phyloP scores from a whole-genome alignment of 192 early-diverging fungal genomes.

The Coemansia sp. region DNA sequence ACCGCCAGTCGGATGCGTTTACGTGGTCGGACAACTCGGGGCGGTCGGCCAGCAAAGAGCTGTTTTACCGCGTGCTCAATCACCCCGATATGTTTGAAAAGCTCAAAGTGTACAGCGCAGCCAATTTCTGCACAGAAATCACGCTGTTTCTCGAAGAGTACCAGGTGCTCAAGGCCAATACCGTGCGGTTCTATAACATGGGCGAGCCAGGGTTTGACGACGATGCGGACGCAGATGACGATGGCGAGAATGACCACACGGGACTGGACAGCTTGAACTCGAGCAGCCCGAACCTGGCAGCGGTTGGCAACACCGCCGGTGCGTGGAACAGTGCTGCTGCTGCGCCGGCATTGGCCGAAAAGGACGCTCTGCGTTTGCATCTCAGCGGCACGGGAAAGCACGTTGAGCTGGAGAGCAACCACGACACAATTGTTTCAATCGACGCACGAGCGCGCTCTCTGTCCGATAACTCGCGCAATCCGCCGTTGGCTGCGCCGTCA shows the following conservation, averaged over 20 bases:
- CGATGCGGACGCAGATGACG: conserved; percentile 20
- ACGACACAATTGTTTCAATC: conserved; percentile 41
- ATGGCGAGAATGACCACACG: conserved; percentile 7
- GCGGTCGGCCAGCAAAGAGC: conserved; percentile 39
- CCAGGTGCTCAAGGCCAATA: conserved; percentile 55
- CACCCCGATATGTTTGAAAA: conserved; percentile 52
- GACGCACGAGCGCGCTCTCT: conserved; percentile 13
- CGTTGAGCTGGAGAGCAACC: conserved; percentile 47
- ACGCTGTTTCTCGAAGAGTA: conserved; percentile 58
- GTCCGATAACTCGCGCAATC: conserved; percentile 13
- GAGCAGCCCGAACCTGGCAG: conserved; percentile 27
- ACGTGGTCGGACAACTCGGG: conserved; percentile 44
- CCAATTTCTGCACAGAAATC: conserved; percentile 55
- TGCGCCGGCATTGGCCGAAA: conserved; percentile 19
- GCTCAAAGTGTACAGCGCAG: conserved; percentile 50
- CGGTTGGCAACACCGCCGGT: conserved; percentile 14
- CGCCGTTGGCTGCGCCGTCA: neutral
- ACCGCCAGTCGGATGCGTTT: conserved; percentile 49
- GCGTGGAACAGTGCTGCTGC: conserved; percentile 16
- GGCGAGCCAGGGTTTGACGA: conserved; percentile 52
- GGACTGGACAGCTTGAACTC: conserved; percentile 9
- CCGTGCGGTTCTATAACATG: conserved; percentile 56
- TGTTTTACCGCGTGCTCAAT: conserved; percentile 54
- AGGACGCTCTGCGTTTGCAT: conserved; percentile 43
- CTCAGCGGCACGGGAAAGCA: conserved; percentile 31